Conservation (phyloP, 2,329 filamentous ascomycete genomes). For the Sporothrix schenckii region DNA sequence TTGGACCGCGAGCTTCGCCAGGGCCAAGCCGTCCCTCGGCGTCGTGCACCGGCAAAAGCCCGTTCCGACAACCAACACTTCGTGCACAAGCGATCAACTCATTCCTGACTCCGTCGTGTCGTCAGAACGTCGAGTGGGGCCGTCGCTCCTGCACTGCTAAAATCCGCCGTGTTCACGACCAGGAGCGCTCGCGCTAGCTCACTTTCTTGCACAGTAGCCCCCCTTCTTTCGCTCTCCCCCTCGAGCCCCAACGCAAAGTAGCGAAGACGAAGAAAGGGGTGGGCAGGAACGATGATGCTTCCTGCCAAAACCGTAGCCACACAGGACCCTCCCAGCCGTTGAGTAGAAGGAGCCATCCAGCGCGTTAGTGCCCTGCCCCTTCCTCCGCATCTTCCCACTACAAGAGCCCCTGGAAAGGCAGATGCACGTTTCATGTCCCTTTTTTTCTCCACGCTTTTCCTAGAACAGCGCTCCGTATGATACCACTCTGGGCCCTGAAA, state of each 20-base stretch:
- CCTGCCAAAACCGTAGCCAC: not conserved
- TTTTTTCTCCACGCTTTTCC: constrained; percentile 17
- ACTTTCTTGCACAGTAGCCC: constrained; percentile 19
- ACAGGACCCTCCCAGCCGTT: not conserved
- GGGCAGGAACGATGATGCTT: not conserved
- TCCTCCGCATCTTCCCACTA: constrained; percentile 20
- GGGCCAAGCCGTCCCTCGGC: constrained; percentile 5
- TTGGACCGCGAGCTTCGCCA: constrained; percentile 23
- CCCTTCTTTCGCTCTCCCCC: constrained; percentile 8
- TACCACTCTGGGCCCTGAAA: constrained; percentile 10
- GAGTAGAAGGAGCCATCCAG: not conserved
- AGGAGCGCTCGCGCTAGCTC: constrained; percentile 14
- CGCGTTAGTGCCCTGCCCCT: constrained; percentile 7
- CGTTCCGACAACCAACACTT: not conserved
- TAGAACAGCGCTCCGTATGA: constrained; percentile 22
- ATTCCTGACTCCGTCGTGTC: constrained; percentile 1
- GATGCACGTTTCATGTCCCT: constrained; percentile 34
- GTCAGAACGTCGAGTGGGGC: constrained; percentile 15
- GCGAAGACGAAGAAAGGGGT: not conserved
- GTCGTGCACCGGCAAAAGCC: constrained; percentile 5
- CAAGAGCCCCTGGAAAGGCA: constrained; percentile 28
- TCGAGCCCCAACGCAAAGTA: constrained; percentile 7
- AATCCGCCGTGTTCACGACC: constrained; percentile 7
- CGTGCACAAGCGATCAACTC: constrained; percentile 9
- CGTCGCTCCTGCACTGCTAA: constrained; percentile 3